A percentile compares a stretch with the other conserved stretches of the same genome.
Conservation (phyloP, 306 rosid genomes). For the Urtica urens region DNA sequence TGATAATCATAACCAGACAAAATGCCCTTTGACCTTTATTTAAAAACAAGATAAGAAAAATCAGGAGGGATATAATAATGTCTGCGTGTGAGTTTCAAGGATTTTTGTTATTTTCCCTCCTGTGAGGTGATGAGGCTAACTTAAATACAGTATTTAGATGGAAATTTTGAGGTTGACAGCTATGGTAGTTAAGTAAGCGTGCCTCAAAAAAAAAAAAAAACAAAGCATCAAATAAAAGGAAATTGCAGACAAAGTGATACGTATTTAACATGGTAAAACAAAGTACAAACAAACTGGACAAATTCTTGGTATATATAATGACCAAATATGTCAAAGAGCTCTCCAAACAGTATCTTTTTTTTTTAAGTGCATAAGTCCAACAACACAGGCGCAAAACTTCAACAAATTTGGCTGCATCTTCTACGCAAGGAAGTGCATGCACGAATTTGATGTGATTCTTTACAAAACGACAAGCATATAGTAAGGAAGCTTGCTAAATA, state of each 20-base stretch:
- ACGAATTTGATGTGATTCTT: slow-evolving; percentile 21
- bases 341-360: not conserved
- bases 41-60: not conserved
- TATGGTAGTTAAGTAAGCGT: not conserved
- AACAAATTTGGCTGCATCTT: not conserved
- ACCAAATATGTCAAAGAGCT: not conserved
- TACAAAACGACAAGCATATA: slow-evolving; percentile 13
- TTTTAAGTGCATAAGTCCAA: not conserved
- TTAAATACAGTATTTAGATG: too few species aligned
- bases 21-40: slow-evolving; percentile 15
- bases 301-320: not conserved
- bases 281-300: not conserved
- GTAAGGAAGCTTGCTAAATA: not conserved
- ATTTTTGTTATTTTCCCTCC: not conserved
- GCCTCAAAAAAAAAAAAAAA: not conserved
- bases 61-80: not conserved
- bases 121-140: too few species aligned
- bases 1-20: slow-evolving; percentile 19
- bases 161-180: slow-evolving; percentile 4
- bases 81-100: not conserved
- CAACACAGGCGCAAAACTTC: slow-evolving; percentile 11
- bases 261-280: not conserved
- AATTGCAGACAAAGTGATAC: not conserved
- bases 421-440: not conserved
- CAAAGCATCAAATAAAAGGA: not conserved